Evolutionary conservation across 2,329 filamentous ascomycete species (phyloP).

Genomic region (Aspergillus sp.): DNA sequence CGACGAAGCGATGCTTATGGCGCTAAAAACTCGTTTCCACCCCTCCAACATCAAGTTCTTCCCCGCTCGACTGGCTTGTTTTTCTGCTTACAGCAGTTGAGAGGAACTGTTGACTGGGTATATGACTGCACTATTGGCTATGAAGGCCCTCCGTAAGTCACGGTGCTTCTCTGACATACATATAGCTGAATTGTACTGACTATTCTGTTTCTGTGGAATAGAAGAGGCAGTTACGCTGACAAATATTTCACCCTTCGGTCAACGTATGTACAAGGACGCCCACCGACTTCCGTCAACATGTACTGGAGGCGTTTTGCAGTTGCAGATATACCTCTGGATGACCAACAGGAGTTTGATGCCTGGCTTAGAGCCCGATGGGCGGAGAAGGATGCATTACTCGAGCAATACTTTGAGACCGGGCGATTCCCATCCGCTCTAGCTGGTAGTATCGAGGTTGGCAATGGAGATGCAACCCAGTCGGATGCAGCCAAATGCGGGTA

Average conservation of each 20-base stretch:
- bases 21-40: constrained; percentile 55
- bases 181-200: background rate
- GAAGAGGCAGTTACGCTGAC: constrained; percentile 81
- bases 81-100: constrained; percentile 61
- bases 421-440: constrained; percentile 72
- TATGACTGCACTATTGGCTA: constrained; percentile 90
- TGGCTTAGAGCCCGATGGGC: constrained; percentile 88
- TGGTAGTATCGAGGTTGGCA: constrained; percentile 50
- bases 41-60: constrained; percentile 60
- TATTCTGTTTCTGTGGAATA: constrained; percentile 31
- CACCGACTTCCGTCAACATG: constrained; percentile 94
- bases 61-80: constrained; percentile 61
- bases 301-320: constrained; percentile 88
- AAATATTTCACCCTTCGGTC: constrained; percentile 83
- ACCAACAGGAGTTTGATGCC: constrained; percentile 70
- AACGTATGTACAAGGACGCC: constrained; percentile 83
- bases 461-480: constrained; percentile 32
- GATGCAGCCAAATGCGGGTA: constrained; percentile 38
- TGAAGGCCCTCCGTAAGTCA: constrained; percentile 82
- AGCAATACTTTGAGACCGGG: constrained; percentile 75
- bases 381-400: constrained; percentile 87
- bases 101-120: constrained; percentile 60
- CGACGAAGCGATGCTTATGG: constrained; percentile 58
- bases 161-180: background rate
- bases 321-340: constrained; percentile 75